phyloP scores from a whole-genome alignment of 1,139 yeast genomes.

The Groenewaldozyma auringiensis region DNA sequence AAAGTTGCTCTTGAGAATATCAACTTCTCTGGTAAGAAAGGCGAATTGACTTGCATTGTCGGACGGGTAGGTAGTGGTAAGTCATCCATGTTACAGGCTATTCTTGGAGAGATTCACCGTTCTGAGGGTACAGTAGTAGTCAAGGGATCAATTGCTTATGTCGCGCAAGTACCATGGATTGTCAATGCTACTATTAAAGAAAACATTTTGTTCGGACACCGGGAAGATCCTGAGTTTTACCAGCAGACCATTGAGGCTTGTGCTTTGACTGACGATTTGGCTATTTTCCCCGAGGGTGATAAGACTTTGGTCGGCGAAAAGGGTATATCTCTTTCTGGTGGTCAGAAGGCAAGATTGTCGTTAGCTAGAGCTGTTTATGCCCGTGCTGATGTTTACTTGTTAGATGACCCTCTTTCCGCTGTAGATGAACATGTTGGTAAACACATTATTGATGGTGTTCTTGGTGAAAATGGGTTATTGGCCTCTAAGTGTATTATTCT shows the following conservation, averaged over 20 bases:
- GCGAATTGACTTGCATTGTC: constrained; percentile 77
- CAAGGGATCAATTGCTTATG: constrained; percentile 82
- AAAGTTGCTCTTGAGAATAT: constrained; percentile 72
- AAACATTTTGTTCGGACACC: constrained; percentile 83
- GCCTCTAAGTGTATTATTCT: constrained; percentile 68
- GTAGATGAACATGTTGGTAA: constrained; percentile 93
- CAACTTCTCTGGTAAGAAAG: constrained; percentile 64
- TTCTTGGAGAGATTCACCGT: constrained; percentile 80
- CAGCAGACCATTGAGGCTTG: constrained; percentile 77
- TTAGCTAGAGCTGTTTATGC: constrained; percentile 94
- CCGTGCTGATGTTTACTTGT: constrained; percentile 80
- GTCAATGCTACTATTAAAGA: constrained; percentile 91
- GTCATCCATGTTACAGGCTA: constrained; percentile 74
- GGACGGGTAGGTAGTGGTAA: constrained; percentile 94
- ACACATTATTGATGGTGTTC: constrained; percentile 69
- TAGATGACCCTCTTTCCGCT: constrained; percentile 92
- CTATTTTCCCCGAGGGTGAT: constrained; percentile 80
- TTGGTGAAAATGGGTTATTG: constrained; percentile 76
- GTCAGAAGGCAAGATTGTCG: constrained; percentile 90
- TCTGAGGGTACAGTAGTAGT: constrained; percentile 65
- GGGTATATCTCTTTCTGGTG: constrained; percentile 94
- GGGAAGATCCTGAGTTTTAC: constrained; percentile 73
- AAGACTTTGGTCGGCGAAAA: constrained; percentile 91
- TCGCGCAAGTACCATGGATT: constrained; percentile 92
- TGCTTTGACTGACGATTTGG: constrained; percentile 75